A percentile compares a stretch with the other conserved stretches of the same genome.
Evolutionary conservation across 2,329 filamentous ascomycete genomes (phyloP).

Genomic region (Trichoderma brevicompactum): DNA sequence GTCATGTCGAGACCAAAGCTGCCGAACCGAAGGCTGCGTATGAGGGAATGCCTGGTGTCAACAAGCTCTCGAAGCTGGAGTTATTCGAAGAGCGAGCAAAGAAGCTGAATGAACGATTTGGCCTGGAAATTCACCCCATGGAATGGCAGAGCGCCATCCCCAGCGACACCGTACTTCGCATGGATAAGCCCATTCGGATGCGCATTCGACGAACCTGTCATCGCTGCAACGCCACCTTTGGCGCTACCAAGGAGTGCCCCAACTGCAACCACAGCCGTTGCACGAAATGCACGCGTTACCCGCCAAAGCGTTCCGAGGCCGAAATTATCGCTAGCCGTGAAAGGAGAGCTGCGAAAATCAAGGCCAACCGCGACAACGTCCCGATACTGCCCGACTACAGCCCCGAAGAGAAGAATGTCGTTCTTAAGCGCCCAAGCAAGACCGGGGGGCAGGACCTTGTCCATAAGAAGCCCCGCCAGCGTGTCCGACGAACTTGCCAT

Average conservation of each 20-base stretch:
- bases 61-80: slow-evolving; percentile 53
- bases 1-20: slow-evolving; percentile 17
- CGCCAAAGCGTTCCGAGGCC: slow-evolving; percentile 65
- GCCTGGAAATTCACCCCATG: slow-evolving; percentile 58
- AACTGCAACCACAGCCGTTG: slow-evolving; percentile 81
- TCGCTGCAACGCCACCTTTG: slow-evolving; percentile 75
- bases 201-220: slow-evolving; percentile 81
- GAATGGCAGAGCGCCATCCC: slow-evolving; percentile 56
- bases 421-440: slow-evolving; percentile 67
- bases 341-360: slow-evolving; percentile 53
- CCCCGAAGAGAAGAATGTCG: slow-evolving; percentile 51
- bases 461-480: slow-evolving; percentile 71
- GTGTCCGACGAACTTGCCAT: slow-evolving; percentile 77
- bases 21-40: slow-evolving; percentile 38
- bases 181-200: slow-evolving; percentile 78
- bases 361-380: slow-evolving; percentile 62
- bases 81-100: slow-evolving; percentile 61
- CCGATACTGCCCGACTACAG: slow-evolving; percentile 57
- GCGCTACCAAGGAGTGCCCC: slow-evolving; percentile 71
- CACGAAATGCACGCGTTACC: slow-evolving; percentile 77
- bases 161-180: slow-evolving; percentile 62
- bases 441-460: slow-evolving; percentile 72
- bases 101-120: slow-evolving; percentile 59
- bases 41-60: slow-evolving; percentile 41
- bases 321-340: slow-evolving; percentile 58